Percentiles rank a stretch among this genome's conserved stretches.
These are phyloP conservation scores for Cryptococcus floricola DNA, from an alignment of 1,284 basidiomycete genomes.

Conservation along the genomic window DNA sequence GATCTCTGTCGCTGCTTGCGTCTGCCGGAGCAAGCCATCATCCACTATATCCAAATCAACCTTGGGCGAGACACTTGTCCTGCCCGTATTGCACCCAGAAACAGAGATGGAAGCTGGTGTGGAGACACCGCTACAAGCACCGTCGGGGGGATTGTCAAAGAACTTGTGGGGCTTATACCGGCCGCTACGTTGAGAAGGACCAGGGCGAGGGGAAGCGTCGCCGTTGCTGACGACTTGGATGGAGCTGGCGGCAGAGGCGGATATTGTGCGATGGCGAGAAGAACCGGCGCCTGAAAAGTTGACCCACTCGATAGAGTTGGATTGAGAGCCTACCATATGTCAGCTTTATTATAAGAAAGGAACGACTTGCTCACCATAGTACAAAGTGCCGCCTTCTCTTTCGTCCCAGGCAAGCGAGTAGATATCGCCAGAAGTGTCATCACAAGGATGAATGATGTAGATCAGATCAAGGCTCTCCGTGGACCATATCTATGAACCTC, in stretches of 20 bases:
- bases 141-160: conserved; percentile 38
- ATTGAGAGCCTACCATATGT: conserved; percentile 59
- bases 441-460: conserved; percentile 75
- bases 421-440: conserved; percentile 84
- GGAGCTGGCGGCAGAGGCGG: conserved; percentile 26
- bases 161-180: conserved; percentile 45
- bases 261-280: conserved; percentile 21
- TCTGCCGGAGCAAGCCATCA: conserved; percentile 7
- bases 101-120: conserved; percentile 14
- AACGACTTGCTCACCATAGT: conserved; percentile 58
- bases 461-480: conserved; percentile 66
- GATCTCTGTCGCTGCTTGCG: conserved; percentile 30
- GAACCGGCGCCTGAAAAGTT: conserved; percentile 53
- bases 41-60: conserved; percentile 16
- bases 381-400: conserved; percentile 63
- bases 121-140: conserved; percentile 19
- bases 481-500: conserved; percentile 68
- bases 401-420: conserved; percentile 82
- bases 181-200: conserved; percentile 36
- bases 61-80: conserved; percentile 13
- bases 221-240: conserved; percentile 29
- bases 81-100: conserved; percentile 5
- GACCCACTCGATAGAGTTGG: conserved; percentile 83
- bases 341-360: background rate
- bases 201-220: conserved; percentile 9